Evolutionary conservation across 352 stramenopile species (phyloP), one percentile per base, ranked within the genome.

Genomic region (Globisporangium spinosum): DNA sequence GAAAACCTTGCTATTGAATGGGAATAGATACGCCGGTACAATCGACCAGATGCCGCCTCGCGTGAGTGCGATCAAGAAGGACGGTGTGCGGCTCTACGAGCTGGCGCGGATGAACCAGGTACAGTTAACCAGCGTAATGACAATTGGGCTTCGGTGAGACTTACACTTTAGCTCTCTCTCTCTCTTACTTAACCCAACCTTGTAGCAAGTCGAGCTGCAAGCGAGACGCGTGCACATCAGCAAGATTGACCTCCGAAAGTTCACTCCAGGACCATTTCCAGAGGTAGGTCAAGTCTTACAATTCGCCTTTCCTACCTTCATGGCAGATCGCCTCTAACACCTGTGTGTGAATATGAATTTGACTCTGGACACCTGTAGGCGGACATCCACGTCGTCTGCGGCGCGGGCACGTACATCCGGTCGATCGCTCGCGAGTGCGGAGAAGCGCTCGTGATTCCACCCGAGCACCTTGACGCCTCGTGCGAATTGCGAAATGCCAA

Each of bases 371-470:
- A 12, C 7, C 17, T 23, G 43, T 35, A 77, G 70, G 76, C 68
- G 5, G 82, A 72, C 2, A 82, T 96, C 35, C 66, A 72, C 20
- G 87, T 95, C 35, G 74, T 71, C 3, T 96, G 89, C 64, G 87
- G 78, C 47, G 78, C 76, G 38, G 89, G 89, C 20, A 96, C 89
- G 17, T 96, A 96, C 70, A 93, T 96, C 65, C 85, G 89, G 20
- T 95, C 87, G 4, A 96, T 96, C 63, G 89, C 89, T 1, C 82
- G 89, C 6, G 89, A 96, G 67, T 93, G 85, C 45, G 89, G 89
- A 8, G 87, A 96, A 62, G 76, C 74, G 20, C 65, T 95, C 7
- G 10, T 80, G 43, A 64, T 89, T 3, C 83, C 84, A 20, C 54
- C 45, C 0, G 57, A 73, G 8, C 23, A 69, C 0, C 17, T 78